Base-by-base conservation (phyloP, 2,329 filamentous ascomycete genomes). In the Colletotrichum tamarilloi region DNA sequence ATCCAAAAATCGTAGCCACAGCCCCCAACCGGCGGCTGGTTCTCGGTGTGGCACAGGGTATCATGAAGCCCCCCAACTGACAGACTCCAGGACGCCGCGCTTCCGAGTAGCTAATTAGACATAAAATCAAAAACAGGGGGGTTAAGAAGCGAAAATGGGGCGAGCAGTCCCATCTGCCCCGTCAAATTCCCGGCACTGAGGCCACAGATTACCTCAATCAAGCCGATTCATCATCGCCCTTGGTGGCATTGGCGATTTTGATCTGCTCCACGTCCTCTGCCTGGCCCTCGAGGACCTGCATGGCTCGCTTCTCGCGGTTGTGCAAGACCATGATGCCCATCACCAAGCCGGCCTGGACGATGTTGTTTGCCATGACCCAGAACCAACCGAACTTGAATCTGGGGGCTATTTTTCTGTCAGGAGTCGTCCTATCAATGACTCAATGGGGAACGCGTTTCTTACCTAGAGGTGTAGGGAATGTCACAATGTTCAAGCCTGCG, bases 281-380 rank as follows among this genome's bases (percentile, higher is more conserved):
- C n/a, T 70, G 28, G 28, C 67, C 67, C 4, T 70, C 67, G 28
- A 70, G 62, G 9, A 66, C 32, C 62, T 70, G 35, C 67, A 66
- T 38, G 42, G 56, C 62, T 68, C 46, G 70, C 63, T 60, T 72
- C 32, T 72, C 63, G 5, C 32, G 55, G 24, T 67, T 71, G 14
- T 71, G 63, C 8, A 74, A 66, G 26, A 66, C 58, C 42, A 68
- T 72, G 55, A 74, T 74, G 53, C 63, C 63, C 19, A 74, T 26
- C 7, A 74, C 69, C 14, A 68, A 38, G 3, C 53, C 63, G 3
- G 32, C 58, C 28, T 70, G 60, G 4, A 70, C 16, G 19, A 70
- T 66, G 8, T 70, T 70, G 22, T 53, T 65, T n/a, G 38, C 55
- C 67, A 70, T 66, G 16, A 70, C 67, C 67, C 60, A 70, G 38